Percentiles rank a stretch among this genome's conserved stretches.
phyloP scores from a whole-genome alignment of 108 stramenopile genomes.

The Skeletonema potamos region DNA sequence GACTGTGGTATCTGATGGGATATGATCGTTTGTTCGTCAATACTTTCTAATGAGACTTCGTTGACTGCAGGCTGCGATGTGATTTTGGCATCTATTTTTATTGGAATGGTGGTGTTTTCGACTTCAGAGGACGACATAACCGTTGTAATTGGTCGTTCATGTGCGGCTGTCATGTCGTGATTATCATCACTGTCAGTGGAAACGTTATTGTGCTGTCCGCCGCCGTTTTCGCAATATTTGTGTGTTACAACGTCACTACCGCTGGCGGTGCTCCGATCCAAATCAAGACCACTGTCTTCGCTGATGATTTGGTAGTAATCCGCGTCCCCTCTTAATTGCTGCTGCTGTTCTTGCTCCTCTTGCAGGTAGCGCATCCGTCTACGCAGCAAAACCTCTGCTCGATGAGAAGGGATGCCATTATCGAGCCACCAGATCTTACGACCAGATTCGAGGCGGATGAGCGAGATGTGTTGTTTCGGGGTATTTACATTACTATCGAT shows the following conservation, averaged over 20 bases:
- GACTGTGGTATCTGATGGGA: neutral
- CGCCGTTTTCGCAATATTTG: neutral
- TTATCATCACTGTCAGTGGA: neutral
- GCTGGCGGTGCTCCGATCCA: too few relatives aligned
- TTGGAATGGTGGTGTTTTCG: neutral
- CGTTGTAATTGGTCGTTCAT: neutral
- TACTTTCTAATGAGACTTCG: slow-evolving; percentile 1
- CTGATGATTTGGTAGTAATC: neutral
- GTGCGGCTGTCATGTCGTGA: neutral
- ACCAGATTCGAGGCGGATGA: neutral
- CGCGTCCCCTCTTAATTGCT: neutral
- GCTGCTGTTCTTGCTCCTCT: neutral
- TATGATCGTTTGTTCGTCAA: neutral
- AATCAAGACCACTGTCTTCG: neutral
- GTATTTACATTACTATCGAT: neutral
- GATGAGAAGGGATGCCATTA: neutral
- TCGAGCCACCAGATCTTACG: slow-evolving; percentile 12
- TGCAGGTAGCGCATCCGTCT: slow-evolving; percentile 6
- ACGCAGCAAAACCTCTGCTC: slow-evolving; percentile 9
- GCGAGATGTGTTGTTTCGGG: neutral
- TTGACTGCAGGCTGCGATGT: neutral
- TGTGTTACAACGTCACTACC: neutral
- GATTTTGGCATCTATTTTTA: neutral
- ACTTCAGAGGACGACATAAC: neutral
- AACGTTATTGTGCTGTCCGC: neutral